Evolutionary conservation across 352 stramenopile genomes (phyloP), one percentile per base, ranked within the genome.

Genomic region (Hyaloperonospora brassicae): DNA sequence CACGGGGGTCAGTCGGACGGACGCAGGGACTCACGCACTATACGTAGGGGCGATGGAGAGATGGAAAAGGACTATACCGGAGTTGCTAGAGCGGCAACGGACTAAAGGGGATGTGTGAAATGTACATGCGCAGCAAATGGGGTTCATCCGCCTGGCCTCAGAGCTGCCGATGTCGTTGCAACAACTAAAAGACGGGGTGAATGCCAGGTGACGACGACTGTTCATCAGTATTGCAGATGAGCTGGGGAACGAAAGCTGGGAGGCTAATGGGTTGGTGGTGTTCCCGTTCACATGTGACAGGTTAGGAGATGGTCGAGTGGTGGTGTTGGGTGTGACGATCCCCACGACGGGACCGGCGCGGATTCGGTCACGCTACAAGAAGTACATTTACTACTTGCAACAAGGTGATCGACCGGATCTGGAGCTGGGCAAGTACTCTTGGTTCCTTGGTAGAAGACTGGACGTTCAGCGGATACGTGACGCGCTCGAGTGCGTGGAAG

Each of bases 351-450:
- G 64, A 27, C 73, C 72, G 2, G 70, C 70, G 30, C 79, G 81
- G 23, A 88, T 89, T 56, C 82, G 81, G 5, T 91, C 84, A 35
- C 73, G 72, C 21, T 87, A 82, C 72, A 94, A 94, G 55, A 89
- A 91, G 67, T 94, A 94, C 60, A 70, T 94, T 39, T 94, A 94
- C 73, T 94, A 94, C 63, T 72, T 94, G 64, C 81, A 94, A 51
- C 84, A 94, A 65, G 84, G 81, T 2, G 52, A 81, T 45, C 77
- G 81, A 11, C 81, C 81, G 0, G 70, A 89, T 56, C 62, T 89
- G 23, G 63, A 86, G 36, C 57, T 84, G 10, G 71, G 76, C 50
- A 88, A 83, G 45, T 90, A 73, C 54, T 89, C 84, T 54, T 94
- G 81, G 81, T 94, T 89, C 42, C 66, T 92, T n/a, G 76, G 79